These are phyloP conservation scores for Pythium dissimile DNA, from an alignment of 352 stramenopile species.

Conservation along the genomic window DNA sequence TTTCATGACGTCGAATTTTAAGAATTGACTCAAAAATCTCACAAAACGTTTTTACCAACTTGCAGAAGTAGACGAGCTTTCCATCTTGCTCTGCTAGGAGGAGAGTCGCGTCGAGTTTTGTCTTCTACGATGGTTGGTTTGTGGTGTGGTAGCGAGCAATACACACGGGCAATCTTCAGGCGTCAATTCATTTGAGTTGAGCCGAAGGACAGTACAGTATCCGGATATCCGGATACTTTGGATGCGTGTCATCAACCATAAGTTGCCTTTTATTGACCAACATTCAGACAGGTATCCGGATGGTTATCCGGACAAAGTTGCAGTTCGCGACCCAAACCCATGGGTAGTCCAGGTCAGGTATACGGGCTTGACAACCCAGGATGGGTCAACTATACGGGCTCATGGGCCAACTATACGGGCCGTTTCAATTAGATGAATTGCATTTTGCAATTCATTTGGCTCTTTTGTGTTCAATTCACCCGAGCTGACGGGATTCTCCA, in stretches of 20 bases:
- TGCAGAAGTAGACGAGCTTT: not conserved
- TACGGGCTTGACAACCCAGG: constrained; percentile 14
- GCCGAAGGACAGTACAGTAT: not conserved
- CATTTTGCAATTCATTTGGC: constrained; percentile 29
- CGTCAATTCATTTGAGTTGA: not conserved
- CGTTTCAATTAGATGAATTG: constrained; percentile 29
- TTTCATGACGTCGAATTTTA: not conserved
- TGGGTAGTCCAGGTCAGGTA: constrained; percentile 14
- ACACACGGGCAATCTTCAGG: not conserved
- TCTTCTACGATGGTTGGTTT: too few relatives aligned
- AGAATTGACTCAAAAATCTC: not conserved
- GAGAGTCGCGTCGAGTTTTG: not conserved
- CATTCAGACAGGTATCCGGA: constrained; percentile 27
- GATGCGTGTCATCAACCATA: constrained; percentile 21
- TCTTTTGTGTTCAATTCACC: constrained; percentile 18
- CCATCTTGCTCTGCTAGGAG: not conserved
- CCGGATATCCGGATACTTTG: constrained; percentile 14
- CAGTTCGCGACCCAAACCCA: constrained; percentile 19
- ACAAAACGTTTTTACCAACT: not conserved
- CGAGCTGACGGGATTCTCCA: constrained; percentile 22
- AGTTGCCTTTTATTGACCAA: constrained; percentile 23
- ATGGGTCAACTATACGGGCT: constrained; percentile 28
- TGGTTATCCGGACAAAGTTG: constrained; percentile 26
- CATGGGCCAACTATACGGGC: constrained; percentile 26
- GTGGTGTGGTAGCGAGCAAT: too few relatives aligned